Percentiles rank a stretch among this genome's conserved stretches.
Evolutionary conservation across 106 monocot species (phyloP).

Genomic region (Dioscorea alata): DNA sequence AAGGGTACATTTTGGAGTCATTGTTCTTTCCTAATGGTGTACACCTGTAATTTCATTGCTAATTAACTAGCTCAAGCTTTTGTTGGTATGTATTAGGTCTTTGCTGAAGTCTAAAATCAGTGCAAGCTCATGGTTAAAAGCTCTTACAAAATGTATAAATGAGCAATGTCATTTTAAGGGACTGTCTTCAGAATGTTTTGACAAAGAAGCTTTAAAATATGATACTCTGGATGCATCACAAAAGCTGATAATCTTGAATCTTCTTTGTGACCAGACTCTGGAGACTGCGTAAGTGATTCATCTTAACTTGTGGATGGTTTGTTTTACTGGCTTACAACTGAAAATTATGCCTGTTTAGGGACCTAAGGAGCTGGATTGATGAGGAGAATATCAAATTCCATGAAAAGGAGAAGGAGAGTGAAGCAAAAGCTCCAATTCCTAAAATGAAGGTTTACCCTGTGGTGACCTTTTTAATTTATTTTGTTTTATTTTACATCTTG

Average conservation of each 20-base stretch:
- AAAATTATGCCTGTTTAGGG: conserved; percentile 20
- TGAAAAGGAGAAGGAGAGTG: conserved; percentile 34
- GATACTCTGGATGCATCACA: conserved; percentile 32
- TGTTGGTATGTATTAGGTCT: conserved; percentile 10
- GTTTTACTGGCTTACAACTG: too few species aligned
- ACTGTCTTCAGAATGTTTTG: conserved; percentile 28
- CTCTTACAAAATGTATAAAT: conserved; percentile 35
- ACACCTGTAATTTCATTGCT: conserved; percentile 3
- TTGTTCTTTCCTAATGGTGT: not conserved
- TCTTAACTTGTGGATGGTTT: not conserved
- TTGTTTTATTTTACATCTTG: not conserved
- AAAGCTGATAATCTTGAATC: conserved; percentile 60
- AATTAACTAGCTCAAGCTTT: not conserved
- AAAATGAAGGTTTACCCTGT: conserved; percentile 42
- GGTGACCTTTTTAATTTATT: not conserved
- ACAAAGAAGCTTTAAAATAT: conserved; percentile 28
- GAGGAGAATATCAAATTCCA: conserved; percentile 37
- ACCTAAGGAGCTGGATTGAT: conserved; percentile 51
- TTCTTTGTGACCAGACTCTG: conserved; percentile 77
- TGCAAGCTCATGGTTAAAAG: conserved; percentile 44
- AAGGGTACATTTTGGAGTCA: conserved; percentile 15
- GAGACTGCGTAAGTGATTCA: conserved; percentile 40
- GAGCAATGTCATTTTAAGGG: conserved; percentile 17
- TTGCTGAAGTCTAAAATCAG: conserved; percentile 21
- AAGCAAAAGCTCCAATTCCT: conserved; percentile 31